These are phyloP conservation scores for Paratinospora sagittata DNA, from an alignment of 164 flowering plant species.

Conservation along the genomic window DNA sequence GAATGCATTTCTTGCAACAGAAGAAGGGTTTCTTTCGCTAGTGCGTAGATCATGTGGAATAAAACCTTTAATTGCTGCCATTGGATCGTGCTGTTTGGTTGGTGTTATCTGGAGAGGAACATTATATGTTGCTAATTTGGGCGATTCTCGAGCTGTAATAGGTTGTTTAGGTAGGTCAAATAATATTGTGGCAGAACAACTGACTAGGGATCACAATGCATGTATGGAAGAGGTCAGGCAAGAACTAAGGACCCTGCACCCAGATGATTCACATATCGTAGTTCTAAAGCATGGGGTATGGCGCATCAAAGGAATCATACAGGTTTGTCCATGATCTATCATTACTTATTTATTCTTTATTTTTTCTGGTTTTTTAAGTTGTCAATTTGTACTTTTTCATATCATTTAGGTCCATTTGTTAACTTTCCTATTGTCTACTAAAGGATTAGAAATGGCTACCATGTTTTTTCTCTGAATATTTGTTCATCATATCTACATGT, in stretches of 20 bases:
- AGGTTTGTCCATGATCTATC: constrained; percentile 35
- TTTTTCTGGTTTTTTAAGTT: neutral
- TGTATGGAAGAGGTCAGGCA: constrained; percentile 60
- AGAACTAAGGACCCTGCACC: constrained; percentile 56
- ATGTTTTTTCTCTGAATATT: neutral
- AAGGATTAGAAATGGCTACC: neutral
- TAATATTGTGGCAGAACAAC: constrained; percentile 52
- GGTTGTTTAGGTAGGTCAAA: constrained; percentile 43
- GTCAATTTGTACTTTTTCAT: neutral
- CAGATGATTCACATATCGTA: constrained; percentile 65
- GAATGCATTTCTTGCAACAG: constrained; percentile 63
- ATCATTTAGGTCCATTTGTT: neutral
- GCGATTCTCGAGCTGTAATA: constrained; percentile 77
- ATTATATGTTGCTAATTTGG: constrained; percentile 60
- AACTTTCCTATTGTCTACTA: neutral
- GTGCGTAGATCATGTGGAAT: constrained; percentile 36
- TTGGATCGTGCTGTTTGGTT: constrained; percentile 78
- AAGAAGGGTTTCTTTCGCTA: constrained; percentile 57
- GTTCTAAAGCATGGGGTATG: constrained; percentile 58
- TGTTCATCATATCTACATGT: neutral
- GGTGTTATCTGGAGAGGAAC: constrained; percentile 65
- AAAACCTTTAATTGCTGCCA: constrained; percentile 53
- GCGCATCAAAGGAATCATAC: constrained; percentile 83
- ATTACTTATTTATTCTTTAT: neutral
- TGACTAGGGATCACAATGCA: constrained; percentile 76